phyloP scores from a whole-genome alignment of 805 yeast genomes.

The Wickerhamomyces sydowiorum region DNA sequence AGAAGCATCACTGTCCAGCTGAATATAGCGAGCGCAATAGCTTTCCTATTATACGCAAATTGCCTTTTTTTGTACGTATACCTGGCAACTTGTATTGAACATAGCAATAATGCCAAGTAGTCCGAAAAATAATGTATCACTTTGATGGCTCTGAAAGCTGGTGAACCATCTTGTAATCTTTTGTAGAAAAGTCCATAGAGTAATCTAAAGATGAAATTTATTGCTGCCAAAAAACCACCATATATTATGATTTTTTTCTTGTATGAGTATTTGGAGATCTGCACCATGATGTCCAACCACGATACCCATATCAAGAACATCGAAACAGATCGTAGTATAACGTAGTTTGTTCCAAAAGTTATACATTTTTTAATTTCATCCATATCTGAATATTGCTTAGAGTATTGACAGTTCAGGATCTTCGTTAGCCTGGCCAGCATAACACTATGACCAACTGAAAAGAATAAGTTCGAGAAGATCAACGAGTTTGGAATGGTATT shows the following conservation, averaged over 20 bases:
- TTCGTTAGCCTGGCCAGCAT: constrained; percentile 40
- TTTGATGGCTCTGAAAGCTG: constrained; percentile 14
- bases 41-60: constrained; percentile 39
- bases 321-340: constrained; percentile 35
- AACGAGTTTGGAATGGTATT: constrained; percentile 55
- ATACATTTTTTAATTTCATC: constrained; percentile 32
- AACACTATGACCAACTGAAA: constrained; percentile 49
- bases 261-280: constrained; percentile 27
- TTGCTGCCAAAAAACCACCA: constrained; percentile 27
- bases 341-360: constrained; percentile 30
- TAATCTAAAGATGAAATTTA: constrained; percentile 23
- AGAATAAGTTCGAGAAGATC: constrained; percentile 50
- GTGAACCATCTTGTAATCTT: constrained; percentile 1
- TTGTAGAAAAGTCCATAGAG: constrained; percentile 11
- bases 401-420: constrained; percentile 45
- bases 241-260: constrained; percentile 24
- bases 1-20: constrained; percentile 32
- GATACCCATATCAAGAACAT: constrained; percentile 44
- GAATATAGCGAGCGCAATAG: constrained; percentile 44
- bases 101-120: constrained; percentile 24
- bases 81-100: constrained; percentile 29
- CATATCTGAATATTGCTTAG: constrained; percentile 47
- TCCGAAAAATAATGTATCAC: constrained; percentile 25
- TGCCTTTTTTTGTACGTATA: constrained; percentile 33
- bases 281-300: constrained; percentile 46